Evolutionary conservation across 2,329 filamentous ascomycete species (phyloP).

Genomic region (Colletotrichum endophyticum): DNA sequence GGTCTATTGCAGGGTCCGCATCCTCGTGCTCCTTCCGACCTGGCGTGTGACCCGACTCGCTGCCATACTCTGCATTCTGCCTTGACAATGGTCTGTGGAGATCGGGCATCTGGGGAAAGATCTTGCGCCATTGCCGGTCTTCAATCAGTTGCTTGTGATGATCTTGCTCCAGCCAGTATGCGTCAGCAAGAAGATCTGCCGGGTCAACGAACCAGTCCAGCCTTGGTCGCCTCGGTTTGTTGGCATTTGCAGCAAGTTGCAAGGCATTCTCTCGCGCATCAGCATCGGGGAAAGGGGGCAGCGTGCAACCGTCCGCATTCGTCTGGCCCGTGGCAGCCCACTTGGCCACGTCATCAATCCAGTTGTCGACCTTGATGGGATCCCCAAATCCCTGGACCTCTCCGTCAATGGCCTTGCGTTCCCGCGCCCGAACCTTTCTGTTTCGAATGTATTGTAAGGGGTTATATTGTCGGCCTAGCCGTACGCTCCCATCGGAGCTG

Average conservation of each 20-base stretch:
- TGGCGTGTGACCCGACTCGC: neutral
- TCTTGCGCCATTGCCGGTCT: constrained; percentile 75
- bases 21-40: neutral
- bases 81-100: constrained; percentile 31
- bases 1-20: neutral
- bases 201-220: constrained; percentile 87
- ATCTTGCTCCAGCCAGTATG: constrained; percentile 86
- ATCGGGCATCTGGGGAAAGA: constrained; percentile 60
- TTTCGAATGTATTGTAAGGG: constrained; percentile 93
- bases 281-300: constrained; percentile 53
- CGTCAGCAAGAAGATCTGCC: constrained; percentile 86
- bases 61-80: constrained; percentile 25
- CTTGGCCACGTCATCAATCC: constrained; percentile 74
- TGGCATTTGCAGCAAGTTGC: constrained; percentile 44
- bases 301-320: constrained; percentile 34
- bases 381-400: constrained; percentile 80
- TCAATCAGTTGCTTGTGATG: constrained; percentile 83
- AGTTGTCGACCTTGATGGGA: constrained; percentile 71
- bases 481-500: constrained; percentile 39
- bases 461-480: constrained; percentile 78
- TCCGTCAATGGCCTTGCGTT: constrained; percentile 76
- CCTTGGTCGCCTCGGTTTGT: constrained; percentile 73
- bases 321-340: constrained; percentile 43
- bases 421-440: constrained; percentile 80
- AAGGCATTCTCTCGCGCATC: constrained; percentile 44